Evolutionary conservation across 2,329 filamentous ascomycete genomes (phyloP), one percentile per base, ranked within the genome.

Genomic region (Aureobasidium lini): DNA sequence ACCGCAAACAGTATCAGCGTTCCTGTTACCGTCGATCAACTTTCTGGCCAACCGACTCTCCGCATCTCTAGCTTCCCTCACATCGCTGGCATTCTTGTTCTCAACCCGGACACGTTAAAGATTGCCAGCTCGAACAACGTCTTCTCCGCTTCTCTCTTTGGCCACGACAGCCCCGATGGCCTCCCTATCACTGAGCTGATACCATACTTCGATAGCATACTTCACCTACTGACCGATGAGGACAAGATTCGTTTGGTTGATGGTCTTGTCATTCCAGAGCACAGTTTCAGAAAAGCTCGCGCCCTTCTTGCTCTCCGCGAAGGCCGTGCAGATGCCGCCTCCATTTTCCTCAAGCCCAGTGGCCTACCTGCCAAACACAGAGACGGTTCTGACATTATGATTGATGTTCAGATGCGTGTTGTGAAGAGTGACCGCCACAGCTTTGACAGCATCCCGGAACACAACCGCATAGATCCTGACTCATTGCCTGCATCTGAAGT

Each of bases 191-290:
- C 83, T 62, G 83, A 89, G 31, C 76, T 99, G 36, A 87, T 99
- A 31, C 92, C 93, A 0, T 84, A 86, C 46, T 97, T 99, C 68
- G 90, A 95, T 72, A 87, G 85, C 64, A 86, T 96, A 46, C 77
- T 99, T 52, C 80, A 84, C 43, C 84, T 95, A 31, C 78, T 99
- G 67, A 90, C 85, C 4, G 88, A 95, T 59, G 90, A 96, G 69
- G 92, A 99, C 66, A 86, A 89, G 42, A 81, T 96, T 53, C 81
- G 86, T 54, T 78, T 97, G 29, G 82, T 88, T 10, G 94, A 99
- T 71, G 94, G 94, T n/a, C 92, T 96, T 67, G 92, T 99, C 15
- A 88, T 99, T 59, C 92, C 94, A 1, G 94, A 99, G 72, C 92
- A 96, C 70, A 95, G 90, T 68, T 97, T 99, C 75, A 85, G 94